Evolutionary conservation across 768 basidiomycete genomes (phyloP), one percentile per base, ranked within the genome.

Genomic region (Hericium coralloides): DNA sequence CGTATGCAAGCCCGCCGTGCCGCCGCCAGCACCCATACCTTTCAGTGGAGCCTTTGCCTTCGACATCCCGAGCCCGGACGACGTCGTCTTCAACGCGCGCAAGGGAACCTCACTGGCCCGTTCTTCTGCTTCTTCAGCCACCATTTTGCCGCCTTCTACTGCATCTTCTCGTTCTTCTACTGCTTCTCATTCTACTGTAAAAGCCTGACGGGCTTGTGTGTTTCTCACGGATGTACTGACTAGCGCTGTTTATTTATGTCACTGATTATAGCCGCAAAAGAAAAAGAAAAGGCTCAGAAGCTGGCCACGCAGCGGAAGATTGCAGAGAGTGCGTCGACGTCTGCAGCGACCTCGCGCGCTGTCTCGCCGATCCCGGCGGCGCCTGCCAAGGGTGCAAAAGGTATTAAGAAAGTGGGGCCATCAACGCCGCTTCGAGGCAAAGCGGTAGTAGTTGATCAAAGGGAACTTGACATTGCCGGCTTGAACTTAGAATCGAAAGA

Each of bases 1-100:
- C n/a, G 56, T 55, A 17, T 6, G 52, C 47, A 36, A 26, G 12
- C 49, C 26, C 22, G 20, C 56, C 18, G 43, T 52, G 38, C 57
- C 43, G 14, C 57, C 62, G 37, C 49, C 55, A 14, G 56, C 49
- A 8, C 18, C 25, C 12, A 25, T 2, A 18, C 23, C 23, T 12
- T 56, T 56, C 20, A 60, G 48, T 20, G 56, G 56, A 8, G 56
- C 61, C 1, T 91, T 90, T 67, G 72, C 82, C 10, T 92, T 94
- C 65, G 83, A 93, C 60, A 79, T 77, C 22, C 91, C 90, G 38
- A 97, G 94, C 69, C 95, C 95, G 20, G 95, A 98, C 63, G 95
- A 98, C 65, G 72, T 90, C 60, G 84, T 98, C 9, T 74, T 89
- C 64, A 82, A 82, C 62, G 90, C 92, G 55, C 82, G 92, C 51